These are phyloP conservation scores for Sinapis alba DNA, from an alignment of 441 rosid genomes.

Conservation along the genomic window DNA sequence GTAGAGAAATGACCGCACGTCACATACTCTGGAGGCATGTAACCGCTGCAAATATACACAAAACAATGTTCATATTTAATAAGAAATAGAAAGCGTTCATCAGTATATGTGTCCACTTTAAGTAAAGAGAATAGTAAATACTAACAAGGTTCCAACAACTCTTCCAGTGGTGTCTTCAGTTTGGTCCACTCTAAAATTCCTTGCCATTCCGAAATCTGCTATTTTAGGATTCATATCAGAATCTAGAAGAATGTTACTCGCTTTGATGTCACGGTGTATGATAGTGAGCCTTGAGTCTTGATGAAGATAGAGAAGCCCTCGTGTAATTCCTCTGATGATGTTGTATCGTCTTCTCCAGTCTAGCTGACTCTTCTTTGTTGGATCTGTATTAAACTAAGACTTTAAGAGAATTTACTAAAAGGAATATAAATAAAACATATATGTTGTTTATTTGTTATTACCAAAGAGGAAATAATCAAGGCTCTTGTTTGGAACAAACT, in stretches of 20 bases:
- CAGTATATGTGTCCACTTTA: neutral
- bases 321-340: conserved; percentile 46
- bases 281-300: conserved; percentile 31
- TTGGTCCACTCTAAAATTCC: conserved; percentile 25
- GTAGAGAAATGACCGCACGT: conserved; percentile 43
- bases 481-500: conserved; percentile 52
- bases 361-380: conserved; percentile 31
- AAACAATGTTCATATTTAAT: neutral
- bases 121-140: neutral
- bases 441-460: conserved; percentile 4
- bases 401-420: neutral
- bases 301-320: conserved; percentile 29
- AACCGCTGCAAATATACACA: conserved; percentile 42
- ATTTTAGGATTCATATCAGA: conserved; percentile 26
- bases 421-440: neutral
- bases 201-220: conserved; percentile 24
- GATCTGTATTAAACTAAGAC: conserved; percentile 31
- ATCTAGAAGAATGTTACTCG: conserved; percentile 27
- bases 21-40: conserved; percentile 52
- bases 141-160: conserved; percentile 37
- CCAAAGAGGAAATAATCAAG: conserved; percentile 47
- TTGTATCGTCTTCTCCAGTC: conserved; percentile 46
- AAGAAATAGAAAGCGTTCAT: neutral
- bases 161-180: conserved; percentile 30
- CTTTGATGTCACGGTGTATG: conserved; percentile 32